Evolutionary conservation across 106 monocot genomes (phyloP), one percentile per base, ranked within the genome.

Genomic region (Apostasia ramifera): DNA sequence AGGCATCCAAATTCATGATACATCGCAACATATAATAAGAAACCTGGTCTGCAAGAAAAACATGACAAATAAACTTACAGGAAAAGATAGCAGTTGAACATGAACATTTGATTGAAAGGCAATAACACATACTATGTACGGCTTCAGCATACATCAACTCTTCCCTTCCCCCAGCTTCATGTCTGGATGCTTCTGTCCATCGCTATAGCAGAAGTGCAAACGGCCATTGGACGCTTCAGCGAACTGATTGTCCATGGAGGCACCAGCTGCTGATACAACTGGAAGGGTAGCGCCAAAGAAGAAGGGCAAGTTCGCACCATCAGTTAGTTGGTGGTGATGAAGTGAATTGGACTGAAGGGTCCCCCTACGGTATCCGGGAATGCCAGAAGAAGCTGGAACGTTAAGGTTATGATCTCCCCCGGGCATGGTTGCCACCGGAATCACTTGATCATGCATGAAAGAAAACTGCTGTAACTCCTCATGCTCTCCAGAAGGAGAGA

Each of bases 311-410:
- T 86, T 93, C 2, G 93, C 68, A 48, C 83, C 80, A 46, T 93
- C 93, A 12, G 79, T 55, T 2, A 76, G 68, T 59, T 85, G 80
- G 62, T 80, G 80, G 60, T 81, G 81, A 61, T 84, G 52, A 69
- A 82, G 63, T 58, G 90, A 86, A 93, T 99, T 99, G 98, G 98
- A 99, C 98, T 99, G 98, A 99, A 99, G 98, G 98, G 98, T 90
- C 93, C 98, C 98, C 98, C 98, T 86, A 66, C 81, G 81, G 77
- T 87, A 82, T 79, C 97, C 92, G 56, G 88, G 76, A 76, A 89
- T 57, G 57, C 81, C 82, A 44, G 97, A 80, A 46, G 95, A 89
- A 59, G 90, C 93, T 13, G 92, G 85, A 70, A 98, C 90, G 71
- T 98, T 92, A 53, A 90, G 81, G 70, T 80, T 79, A 67, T 91